These are phyloP conservation scores for Ceratocystiopsis minuta DNA, from an alignment of 2,329 filamentous ascomycete species.

Conservation along the genomic window DNA sequence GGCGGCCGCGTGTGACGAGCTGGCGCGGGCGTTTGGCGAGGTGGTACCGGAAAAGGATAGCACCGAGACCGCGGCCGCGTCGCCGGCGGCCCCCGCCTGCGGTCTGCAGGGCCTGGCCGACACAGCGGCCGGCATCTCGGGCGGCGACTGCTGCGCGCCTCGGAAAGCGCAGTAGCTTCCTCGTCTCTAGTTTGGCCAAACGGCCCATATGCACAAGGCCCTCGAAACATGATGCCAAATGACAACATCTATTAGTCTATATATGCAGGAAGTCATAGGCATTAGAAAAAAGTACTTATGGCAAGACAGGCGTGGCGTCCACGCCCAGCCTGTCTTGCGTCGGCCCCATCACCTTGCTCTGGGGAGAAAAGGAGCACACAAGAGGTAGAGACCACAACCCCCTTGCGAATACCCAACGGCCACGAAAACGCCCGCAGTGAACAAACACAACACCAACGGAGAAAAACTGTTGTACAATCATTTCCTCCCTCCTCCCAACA, in stretches of 20 bases:
- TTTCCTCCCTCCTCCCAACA: too few relatives aligned
- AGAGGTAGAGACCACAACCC: too few relatives aligned
- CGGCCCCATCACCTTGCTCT: too few relatives aligned
- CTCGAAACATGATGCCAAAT: too few relatives aligned
- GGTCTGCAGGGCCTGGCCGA: conserved; percentile 27
- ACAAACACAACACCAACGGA: background rate
- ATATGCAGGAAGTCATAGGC: too few relatives aligned
- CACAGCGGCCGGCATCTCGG: conserved; percentile 24
- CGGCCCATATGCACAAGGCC: too few relatives aligned
- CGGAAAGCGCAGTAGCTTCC: conserved; percentile 14
- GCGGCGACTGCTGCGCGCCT: conserved; percentile 36
- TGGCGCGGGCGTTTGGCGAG: conserved; percentile 40
- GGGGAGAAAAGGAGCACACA: background rate
- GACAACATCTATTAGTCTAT: too few relatives aligned
- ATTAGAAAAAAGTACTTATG: too few relatives aligned
- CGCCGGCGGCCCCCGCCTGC: conserved; percentile 13
- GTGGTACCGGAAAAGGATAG: conserved; percentile 8
- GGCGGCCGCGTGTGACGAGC: conserved; percentile 42
- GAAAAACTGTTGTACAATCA: background rate
- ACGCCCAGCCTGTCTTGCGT: too few relatives aligned
- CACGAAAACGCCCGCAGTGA: conserved; percentile 4
- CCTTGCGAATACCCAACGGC: background rate
- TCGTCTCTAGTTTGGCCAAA: too few relatives aligned
- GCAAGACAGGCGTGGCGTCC: too few relatives aligned
- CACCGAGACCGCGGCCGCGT: conserved; percentile 7